These are phyloP conservation scores for Calendula officinalis DNA, from an alignment of 129 eudicot species.

Conservation along the genomic window DNA sequence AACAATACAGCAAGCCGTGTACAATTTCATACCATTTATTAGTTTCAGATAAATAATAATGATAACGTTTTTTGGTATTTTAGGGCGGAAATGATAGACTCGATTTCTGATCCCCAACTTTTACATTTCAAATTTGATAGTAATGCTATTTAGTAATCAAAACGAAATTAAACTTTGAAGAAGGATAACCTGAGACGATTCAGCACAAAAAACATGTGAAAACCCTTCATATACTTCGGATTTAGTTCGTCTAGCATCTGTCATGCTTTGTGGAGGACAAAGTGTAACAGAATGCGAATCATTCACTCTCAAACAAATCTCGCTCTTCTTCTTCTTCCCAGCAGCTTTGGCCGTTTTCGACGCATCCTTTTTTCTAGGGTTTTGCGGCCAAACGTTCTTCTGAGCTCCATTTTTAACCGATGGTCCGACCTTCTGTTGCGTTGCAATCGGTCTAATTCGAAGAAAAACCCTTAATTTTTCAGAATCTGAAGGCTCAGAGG, in stretches of 20 bases:
- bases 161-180: background rate
- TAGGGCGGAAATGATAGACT: background rate
- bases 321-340: slow-evolving; percentile 9
- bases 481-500: background rate
- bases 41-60: no score
- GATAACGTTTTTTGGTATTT: no score
- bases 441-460: slow-evolving; percentile 48
- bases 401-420: slow-evolving; percentile 9
- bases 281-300: slow-evolving; percentile 63
- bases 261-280: slow-evolving; percentile 47
- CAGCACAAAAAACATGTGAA: slow-evolving; percentile 55
- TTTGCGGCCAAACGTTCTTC: slow-evolving; percentile 73
- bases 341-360: slow-evolving; percentile 18
- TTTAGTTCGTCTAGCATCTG: slow-evolving; percentile 46
- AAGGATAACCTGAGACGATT: slow-evolving; percentile 62
- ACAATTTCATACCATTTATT: background rate
- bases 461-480: slow-evolving; percentile 64
- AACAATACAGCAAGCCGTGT: no score
- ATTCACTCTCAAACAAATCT: slow-evolving; percentile 44
- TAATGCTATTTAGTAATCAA: background rate
- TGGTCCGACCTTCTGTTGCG: slow-evolving; percentile 8
- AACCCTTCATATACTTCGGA: slow-evolving; percentile 77
- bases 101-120: background rate
- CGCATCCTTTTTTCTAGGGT: slow-evolving; percentile 32
- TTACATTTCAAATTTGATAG: background rate